These are phyloP conservation scores for Telopea speciosissima DNA, from an alignment of 177 flowering plant species.

Conservation along the genomic window DNA sequence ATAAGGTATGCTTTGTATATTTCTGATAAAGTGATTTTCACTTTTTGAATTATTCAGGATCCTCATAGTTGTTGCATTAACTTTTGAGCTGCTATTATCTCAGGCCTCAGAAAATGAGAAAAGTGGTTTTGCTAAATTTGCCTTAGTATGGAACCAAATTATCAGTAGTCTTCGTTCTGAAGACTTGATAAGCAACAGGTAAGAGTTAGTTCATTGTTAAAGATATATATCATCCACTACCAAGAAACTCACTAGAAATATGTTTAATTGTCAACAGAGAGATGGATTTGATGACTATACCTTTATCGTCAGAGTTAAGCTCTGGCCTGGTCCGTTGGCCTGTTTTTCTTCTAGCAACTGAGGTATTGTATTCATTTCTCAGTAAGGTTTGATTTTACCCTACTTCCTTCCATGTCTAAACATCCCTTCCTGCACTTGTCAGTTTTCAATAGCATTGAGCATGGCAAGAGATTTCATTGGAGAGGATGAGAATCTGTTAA, in stretches of 20 bases:
- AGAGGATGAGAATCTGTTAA: slow-evolving; percentile 51
- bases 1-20: slow-evolving; percentile 37
- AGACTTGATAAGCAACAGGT: slow-evolving; percentile 93
- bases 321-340: slow-evolving; percentile 70
- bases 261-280: slow-evolving; percentile 44
- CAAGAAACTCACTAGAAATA: not conserved
- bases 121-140: slow-evolving; percentile 53
- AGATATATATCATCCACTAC: not conserved
- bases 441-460: slow-evolving; percentile 74
- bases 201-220: slow-evolving; percentile 3
- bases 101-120: slow-evolving; percentile 42
- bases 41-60: not conserved
- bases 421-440: slow-evolving; percentile 16
- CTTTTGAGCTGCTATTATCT: slow-evolving; percentile 2
- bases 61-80: slow-evolving; percentile 3
- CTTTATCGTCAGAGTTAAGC: slow-evolving; percentile 50
- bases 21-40: not conserved
- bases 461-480: slow-evolving; percentile 75
- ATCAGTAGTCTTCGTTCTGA: slow-evolving; percentile 66
- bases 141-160: slow-evolving; percentile 81
- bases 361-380: slow-evolving; percentile 38
- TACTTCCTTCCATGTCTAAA: not conserved
- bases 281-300: slow-evolving; percentile 82
- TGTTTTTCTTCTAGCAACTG: slow-evolving; percentile 74
- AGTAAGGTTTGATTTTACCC: not conserved